Evolutionary conservation across 108 stramenopile genomes (phyloP), one percentile per base, ranked within the genome.

Genomic region (Conticribra guillardii): DNA sequence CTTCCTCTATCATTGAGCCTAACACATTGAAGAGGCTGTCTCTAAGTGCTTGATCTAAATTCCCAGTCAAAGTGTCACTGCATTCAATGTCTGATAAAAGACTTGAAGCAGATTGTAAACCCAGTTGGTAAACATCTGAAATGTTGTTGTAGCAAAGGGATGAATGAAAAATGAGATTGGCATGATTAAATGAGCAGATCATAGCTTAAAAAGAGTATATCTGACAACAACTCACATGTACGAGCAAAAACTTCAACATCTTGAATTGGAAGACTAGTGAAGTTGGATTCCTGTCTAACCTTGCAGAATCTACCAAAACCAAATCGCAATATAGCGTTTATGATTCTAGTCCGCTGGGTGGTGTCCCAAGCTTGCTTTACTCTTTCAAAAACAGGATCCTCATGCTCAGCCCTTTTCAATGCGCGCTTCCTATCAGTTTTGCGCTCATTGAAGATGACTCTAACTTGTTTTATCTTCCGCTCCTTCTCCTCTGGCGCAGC

Each of bases 301-400:
- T 91, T 91, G 54, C 85, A 89, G 52, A 90, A 90, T 28, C 93
- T 79, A 19, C 74, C 82, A 76, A 94, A 94, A 9, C 93, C 93
- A 65, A 92, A 91, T 52, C 88, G 58, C 51, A 94, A 60, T 32
- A 74, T 69, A 19, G 93, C 88, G 22, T 88, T 87, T 7, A 81
- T 68, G 7, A 80, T 82, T 28, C 89, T 67, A 45, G 87, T 86
- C 32, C 89, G 79, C 52, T 92, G 90, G 9, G 86, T 81, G 8
- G 82, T 74, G 48, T 94, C 93, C 93, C 93, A 94, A 23, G 86
- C 93, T 67, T 91, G 90, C 67, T 86, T 91, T 16, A 94, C 74
- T n/a, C 87, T 67, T 64, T 90, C 89, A 17, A 87, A 65, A 0
- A 79, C 69, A 31, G 93, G 93, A 60, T 94, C 84, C 69, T 87